Percentiles rank a stretch among this genome's conserved stretches.
These are phyloP conservation scores for Cutaneotrichosporon cyanovorans DNA, from an alignment of 1,284 basidiomycete species.

Conservation along the genomic window DNA sequence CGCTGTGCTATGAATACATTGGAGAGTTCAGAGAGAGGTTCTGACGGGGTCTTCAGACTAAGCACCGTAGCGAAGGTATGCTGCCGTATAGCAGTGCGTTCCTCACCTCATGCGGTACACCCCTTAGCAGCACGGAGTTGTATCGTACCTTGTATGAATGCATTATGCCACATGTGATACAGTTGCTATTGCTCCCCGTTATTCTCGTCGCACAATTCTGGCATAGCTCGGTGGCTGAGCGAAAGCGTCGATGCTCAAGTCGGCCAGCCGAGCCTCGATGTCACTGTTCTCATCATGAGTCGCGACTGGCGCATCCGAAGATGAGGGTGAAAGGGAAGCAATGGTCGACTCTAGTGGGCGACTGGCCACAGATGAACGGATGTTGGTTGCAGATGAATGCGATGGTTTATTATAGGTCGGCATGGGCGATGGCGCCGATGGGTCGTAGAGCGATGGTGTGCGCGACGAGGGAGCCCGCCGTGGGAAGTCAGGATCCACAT, in stretches of 20 bases:
- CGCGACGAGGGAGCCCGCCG: conserved; percentile 20
- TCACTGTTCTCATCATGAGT: conserved; percentile 25
- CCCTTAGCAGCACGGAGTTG: no score
- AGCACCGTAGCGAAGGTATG: no score
- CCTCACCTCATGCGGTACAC: no score
- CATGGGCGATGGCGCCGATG: conserved; percentile 18
- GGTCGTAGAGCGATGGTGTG: conserved; percentile 29
- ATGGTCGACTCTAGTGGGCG: no score
- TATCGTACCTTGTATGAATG: no score
- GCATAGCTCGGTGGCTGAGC: conserved; percentile 32
- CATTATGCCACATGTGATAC: background rate
- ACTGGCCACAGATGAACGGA: conserved; percentile 2
- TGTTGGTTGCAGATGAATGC: conserved; percentile 4
- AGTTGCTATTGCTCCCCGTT: background rate
- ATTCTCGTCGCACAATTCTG: conserved; percentile 39
- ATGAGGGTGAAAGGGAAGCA: background rate
- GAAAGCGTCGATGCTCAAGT: conserved; percentile 27
- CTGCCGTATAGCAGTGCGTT: no score
- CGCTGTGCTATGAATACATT: no score
- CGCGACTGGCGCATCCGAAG: background rate
- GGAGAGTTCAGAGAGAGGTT: no score
- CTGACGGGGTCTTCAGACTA: no score
- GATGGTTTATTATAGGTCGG: background rate
- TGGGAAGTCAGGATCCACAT: conserved; percentile 33
- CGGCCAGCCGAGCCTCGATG: conserved; percentile 36